Evolutionary conservation across 2,329 filamentous ascomycete genomes (phyloP).

Genomic region (Ophiostoma quercus): DNA sequence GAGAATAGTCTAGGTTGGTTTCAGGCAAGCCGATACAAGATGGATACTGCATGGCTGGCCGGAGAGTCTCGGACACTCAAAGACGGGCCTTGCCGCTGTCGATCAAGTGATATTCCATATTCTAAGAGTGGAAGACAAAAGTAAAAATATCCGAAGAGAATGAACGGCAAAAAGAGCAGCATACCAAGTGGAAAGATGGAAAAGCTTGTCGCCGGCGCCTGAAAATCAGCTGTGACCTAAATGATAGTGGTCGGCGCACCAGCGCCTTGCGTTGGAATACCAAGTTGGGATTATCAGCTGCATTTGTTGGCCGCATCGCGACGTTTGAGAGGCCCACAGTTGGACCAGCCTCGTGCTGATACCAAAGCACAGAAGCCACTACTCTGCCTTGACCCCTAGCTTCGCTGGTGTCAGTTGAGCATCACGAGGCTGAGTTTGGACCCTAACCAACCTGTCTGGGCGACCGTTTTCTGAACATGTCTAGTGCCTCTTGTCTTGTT

Average conservation of each 20-base stretch:
- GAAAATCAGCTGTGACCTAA: neutral
- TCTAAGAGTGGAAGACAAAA: neutral
- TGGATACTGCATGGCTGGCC: neutral
- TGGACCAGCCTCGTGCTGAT: neutral
- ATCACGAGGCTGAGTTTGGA: too few species aligned
- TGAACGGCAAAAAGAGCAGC: neutral
- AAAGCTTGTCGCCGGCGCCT: neutral
- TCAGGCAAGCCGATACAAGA: neutral
- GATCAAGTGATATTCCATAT: neutral
- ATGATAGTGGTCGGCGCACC: neutral
- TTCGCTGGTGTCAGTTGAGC: too few species aligned
- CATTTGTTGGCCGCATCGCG: neutral
- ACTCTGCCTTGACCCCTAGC: neutral
- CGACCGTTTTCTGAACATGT: neutral
- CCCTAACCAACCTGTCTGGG: neutral
- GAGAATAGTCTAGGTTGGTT: neutral
- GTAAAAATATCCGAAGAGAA: neutral
- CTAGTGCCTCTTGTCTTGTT: neutral
- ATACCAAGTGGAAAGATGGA: neutral
- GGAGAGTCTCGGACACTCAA: neutral
- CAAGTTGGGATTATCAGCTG: neutral
- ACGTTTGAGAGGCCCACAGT: neutral
- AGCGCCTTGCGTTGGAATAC: neutral
- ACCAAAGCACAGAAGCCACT: neutral
- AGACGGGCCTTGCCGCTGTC: neutral